Conservation (phyloP, 306 rosid species). For the Psophocarpus tetragonolobus region DNA sequence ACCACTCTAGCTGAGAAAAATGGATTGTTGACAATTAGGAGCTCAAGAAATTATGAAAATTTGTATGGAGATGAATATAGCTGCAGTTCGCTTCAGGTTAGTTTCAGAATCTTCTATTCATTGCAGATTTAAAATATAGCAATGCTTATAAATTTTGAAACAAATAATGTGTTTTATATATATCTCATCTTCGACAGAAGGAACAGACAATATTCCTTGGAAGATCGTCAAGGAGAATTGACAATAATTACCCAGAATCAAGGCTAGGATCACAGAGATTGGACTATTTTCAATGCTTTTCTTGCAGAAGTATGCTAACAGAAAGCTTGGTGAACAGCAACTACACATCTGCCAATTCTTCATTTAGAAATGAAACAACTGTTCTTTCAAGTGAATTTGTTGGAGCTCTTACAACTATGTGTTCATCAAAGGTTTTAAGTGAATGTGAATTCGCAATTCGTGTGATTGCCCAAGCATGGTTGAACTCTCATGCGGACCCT, state of each 20-base stretch:
- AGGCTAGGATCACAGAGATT: slow-evolving; percentile 44
- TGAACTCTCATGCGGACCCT: slow-evolving; percentile 52
- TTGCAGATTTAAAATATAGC: background rate
- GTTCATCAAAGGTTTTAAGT: slow-evolving; percentile 51
- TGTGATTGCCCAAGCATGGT: slow-evolving; percentile 62
- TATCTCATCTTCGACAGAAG: slow-evolving; percentile 40
- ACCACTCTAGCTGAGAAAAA: slow-evolving; percentile 25
- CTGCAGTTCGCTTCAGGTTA: slow-evolving; percentile 47
- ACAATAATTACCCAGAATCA: slow-evolving; percentile 33
- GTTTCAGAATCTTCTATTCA: slow-evolving; percentile 30
- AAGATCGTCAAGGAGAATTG: slow-evolving; percentile 40
- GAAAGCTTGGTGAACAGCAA: slow-evolving; percentile 45
- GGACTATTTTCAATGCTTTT: slow-evolving; percentile 47
- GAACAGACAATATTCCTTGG: slow-evolving; percentile 28
- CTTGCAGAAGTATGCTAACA: slow-evolving; percentile 47
- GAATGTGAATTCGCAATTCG: slow-evolving; percentile 62
- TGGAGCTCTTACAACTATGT: slow-evolving; percentile 49
- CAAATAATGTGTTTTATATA: slow-evolving; percentile 14
- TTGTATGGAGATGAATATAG: slow-evolving; percentile 34
- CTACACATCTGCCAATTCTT: slow-evolving; percentile 28
- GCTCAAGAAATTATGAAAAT: slow-evolving; percentile 31
- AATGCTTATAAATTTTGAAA: slow-evolving; percentile 10
- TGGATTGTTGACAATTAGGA: slow-evolving; percentile 34
- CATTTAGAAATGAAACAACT: slow-evolving; percentile 36
- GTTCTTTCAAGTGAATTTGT: slow-evolving; percentile 48